Conservation (phyloP, 2,329 filamentous ascomycete species). For the Botrytis aclada region DNA sequence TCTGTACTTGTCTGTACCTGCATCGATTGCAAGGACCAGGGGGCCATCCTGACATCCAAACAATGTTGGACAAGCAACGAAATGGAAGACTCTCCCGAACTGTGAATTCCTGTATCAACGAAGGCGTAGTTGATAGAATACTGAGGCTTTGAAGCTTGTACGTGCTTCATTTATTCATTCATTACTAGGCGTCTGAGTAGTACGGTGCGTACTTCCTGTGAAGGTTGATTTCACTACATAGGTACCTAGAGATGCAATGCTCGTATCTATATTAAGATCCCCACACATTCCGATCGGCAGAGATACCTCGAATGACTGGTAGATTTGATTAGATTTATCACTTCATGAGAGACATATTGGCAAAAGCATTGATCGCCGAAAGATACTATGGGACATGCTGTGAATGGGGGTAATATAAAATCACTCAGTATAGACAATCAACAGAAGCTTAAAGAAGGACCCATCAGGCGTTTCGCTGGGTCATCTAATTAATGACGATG, state of each 20-base stretch:
- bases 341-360: background rate
- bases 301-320: background rate
- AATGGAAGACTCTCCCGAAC: background rate
- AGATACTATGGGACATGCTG: background rate
- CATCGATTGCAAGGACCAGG: slow-evolving; percentile 13
- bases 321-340: background rate
- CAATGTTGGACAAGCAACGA: slow-evolving; percentile 18
- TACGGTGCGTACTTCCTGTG: background rate
- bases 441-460: background rate
- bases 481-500: background rate
- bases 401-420: slow-evolving; percentile 1
- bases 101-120: background rate
- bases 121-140: background rate
- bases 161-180: background rate
- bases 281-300: background rate
- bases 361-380: background rate
- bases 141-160: background rate
- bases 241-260: background rate
- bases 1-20: slow-evolving; percentile 4
- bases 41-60: background rate
- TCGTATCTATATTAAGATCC: background rate
- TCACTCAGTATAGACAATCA: background rate
- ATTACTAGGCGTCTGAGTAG: background rate
- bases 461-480: background rate
- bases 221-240: background rate